Conservation (phyloP, 2,329 filamentous ascomycete species). For the Berkeleyomyces basicola region DNA sequence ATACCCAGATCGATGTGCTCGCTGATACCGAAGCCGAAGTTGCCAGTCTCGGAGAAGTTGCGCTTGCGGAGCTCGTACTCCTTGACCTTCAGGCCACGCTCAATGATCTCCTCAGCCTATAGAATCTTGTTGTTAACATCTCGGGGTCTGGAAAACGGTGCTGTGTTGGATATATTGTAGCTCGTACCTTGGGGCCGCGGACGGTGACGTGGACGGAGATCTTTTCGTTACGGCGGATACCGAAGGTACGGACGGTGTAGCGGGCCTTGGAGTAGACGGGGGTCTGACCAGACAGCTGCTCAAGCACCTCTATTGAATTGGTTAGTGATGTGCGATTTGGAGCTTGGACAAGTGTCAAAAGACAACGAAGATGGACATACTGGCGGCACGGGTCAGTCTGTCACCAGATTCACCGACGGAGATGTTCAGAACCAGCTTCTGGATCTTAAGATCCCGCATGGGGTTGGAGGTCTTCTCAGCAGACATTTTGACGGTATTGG, state of each 20-base stretch:
- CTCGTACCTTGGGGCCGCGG: constrained; percentile 62
- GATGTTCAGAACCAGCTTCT: constrained; percentile 99
- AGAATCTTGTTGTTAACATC: constrained; percentile 17
- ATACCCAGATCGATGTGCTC: constrained; percentile 99
- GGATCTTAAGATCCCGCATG: constrained; percentile 99
- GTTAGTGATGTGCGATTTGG: constrained; percentile 1
- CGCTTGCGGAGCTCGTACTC: constrained; percentile 98
- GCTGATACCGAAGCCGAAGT: constrained; percentile 99
- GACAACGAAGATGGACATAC: constrained; percentile 7
- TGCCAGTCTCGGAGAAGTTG: constrained; percentile 99
- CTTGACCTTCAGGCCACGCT: constrained; percentile 99
- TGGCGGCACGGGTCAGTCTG: constrained; percentile 98
- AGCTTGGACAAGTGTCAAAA: background rate
- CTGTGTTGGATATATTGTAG: background rate
- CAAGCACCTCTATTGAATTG: constrained; percentile 55
- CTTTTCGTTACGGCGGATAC: constrained; percentile 99
- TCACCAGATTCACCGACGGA: constrained; percentile 99
- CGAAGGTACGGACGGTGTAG: constrained; percentile 99
- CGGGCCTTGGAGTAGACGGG: constrained; percentile 99
- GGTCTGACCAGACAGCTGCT: constrained; percentile 98
- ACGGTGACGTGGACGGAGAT: constrained; percentile 99
- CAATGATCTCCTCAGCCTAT: constrained; percentile 94
- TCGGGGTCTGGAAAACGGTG: background rate
- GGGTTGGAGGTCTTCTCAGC: constrained; percentile 88
- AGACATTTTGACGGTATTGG: constrained; percentile 22